phyloP scores from a whole-genome alignment of 257 asterid species.

The Scutellaria baicalensis region DNA sequence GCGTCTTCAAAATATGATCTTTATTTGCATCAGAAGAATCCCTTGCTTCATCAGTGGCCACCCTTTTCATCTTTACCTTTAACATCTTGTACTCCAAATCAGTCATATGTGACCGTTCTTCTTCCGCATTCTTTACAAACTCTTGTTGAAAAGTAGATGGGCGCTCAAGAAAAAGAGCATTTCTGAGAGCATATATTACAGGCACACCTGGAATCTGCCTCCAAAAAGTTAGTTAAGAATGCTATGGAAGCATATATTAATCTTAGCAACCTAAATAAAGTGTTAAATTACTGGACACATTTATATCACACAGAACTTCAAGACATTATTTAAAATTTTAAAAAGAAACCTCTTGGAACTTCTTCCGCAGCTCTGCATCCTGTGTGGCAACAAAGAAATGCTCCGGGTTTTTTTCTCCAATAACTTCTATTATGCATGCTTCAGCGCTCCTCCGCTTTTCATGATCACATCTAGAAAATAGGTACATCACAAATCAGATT shows the following conservation, averaged over 20 bases:
- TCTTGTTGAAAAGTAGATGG: conserved; percentile 71
- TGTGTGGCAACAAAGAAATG: conserved; percentile 92
- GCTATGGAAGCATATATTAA: not conserved
- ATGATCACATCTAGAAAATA: conserved; percentile 69
- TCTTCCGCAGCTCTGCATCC: conserved; percentile 70
- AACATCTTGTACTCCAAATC: conserved; percentile 55
- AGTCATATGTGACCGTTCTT: conserved; percentile 60
- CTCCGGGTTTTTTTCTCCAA: conserved; percentile 66
- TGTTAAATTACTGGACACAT: not conserved
- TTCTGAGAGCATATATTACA: conserved; percentile 58
- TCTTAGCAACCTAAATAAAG: not conserved
- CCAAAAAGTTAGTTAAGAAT: conserved; percentile 2
- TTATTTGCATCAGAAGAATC: conserved; percentile 44
- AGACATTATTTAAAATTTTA: not conserved
- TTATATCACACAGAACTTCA: not conserved
- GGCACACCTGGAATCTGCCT: conserved; percentile 93
- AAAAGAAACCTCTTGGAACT: conserved; percentile 60
- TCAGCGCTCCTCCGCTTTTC: conserved; percentile 67
- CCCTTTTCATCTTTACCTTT: conserved; percentile 29
- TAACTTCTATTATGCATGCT: conserved; percentile 69
- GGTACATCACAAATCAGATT: conserved; percentile 5
- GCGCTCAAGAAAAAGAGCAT: conserved; percentile 73
- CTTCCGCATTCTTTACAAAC: conserved; percentile 67
- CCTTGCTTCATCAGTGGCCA: conserved; percentile 30
- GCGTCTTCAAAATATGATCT: conserved; percentile 21